Conservation (phyloP, 2,329 filamentous ascomycete genomes). For the Pseudogymnoascus sp. region DNA sequence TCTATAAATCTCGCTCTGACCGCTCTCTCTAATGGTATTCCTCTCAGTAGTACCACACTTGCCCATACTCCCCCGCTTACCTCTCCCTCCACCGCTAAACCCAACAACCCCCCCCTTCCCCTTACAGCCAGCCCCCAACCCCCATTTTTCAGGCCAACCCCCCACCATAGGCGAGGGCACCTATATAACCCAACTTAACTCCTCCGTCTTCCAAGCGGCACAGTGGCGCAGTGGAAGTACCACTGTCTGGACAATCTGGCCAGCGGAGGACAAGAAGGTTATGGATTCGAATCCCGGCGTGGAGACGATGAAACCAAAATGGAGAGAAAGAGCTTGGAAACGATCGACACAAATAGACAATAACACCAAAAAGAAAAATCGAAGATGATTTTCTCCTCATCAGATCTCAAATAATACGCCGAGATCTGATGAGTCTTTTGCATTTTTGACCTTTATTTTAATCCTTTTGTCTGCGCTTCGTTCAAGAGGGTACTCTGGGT, state of each 20-base stretch:
- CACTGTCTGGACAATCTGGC: slow-evolving; percentile 4
- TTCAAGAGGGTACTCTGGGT: neutral
- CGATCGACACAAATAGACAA: neutral
- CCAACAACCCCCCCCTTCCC: neutral
- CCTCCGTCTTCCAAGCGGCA: neutral
- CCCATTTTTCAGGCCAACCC: neutral
- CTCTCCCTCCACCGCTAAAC: neutral
- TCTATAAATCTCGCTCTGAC: neutral
- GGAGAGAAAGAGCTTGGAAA: neutral
- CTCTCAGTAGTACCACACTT: neutral
- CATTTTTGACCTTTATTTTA: neutral
- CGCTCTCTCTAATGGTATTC: neutral
- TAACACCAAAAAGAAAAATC: neutral
- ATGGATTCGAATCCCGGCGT: neutral
- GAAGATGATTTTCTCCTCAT: neutral
- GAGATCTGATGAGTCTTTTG: neutral
- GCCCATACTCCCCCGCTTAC: neutral
- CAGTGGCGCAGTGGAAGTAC: slow-evolving; percentile 1
- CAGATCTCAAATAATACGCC: neutral
- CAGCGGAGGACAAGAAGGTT: neutral
- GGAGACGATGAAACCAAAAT: neutral
- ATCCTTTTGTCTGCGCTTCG: neutral
- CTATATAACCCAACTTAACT: neutral
- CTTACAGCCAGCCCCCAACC: neutral
- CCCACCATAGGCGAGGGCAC: neutral